Conservation (phyloP, 164 flowering plant species). For the Hamamelis virginiana region DNA sequence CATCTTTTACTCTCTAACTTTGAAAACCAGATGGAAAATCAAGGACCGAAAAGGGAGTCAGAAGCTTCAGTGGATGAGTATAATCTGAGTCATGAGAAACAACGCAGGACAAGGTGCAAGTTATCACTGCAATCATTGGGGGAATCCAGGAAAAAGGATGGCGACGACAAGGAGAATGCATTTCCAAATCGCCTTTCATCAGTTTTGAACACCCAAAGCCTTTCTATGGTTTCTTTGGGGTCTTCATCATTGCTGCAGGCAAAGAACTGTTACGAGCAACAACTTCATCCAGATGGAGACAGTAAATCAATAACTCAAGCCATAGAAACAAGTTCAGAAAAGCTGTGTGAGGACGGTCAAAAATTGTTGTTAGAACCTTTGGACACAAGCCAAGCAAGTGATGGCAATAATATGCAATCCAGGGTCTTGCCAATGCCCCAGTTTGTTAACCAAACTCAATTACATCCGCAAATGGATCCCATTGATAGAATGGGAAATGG, state of each 20-base stretch:
- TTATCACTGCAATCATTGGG: conserved; percentile 30
- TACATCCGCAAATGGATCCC: conserved; percentile 4
- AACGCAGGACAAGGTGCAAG: conserved; percentile 24
- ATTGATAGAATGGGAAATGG: not conserved
- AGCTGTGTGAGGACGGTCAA: not conserved
- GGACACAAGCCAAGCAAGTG: not conserved
- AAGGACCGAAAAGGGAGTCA: conserved; percentile 2
- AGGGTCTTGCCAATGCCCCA: not conserved
- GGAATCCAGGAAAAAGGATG: conserved; percentile 14
- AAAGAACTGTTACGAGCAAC: conserved; percentile 10
- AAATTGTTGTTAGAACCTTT: conserved; percentile 6
- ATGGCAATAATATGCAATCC: conserved; percentile 4
- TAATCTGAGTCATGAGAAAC: conserved; percentile 13
- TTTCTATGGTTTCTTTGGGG: conserved; percentile 6
- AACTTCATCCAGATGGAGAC: conserved; percentile 11
- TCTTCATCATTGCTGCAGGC: not conserved
- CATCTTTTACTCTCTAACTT: conserved; percentile 6
- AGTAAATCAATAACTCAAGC: conserved; percentile 1
- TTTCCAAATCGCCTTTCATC: conserved; percentile 4
- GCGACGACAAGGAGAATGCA: conserved; percentile 16
- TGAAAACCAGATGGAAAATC: conserved; percentile 14
- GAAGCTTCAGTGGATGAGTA: not conserved
- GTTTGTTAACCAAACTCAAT: not conserved
- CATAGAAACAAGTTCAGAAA: not conserved
- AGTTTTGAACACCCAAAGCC: conserved; percentile 6